Evolutionary conservation across 768 basidiomycete species (phyloP).

Genomic region (Lactarius evosmus): DNA sequence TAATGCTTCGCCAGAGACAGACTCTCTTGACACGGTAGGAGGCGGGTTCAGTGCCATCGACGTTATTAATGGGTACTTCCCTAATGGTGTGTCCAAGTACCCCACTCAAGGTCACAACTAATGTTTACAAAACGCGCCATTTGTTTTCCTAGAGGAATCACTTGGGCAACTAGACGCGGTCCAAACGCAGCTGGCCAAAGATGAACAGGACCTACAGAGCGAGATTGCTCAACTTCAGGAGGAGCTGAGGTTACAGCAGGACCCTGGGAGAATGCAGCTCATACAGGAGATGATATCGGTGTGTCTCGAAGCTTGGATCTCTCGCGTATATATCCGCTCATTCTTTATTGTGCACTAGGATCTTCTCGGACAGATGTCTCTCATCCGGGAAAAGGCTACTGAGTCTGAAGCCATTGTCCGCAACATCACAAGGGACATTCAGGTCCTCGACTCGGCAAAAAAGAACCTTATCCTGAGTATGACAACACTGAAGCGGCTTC

Average conservation of each 20-base stretch:
- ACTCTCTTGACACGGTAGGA: constrained; percentile 57
- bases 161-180: constrained; percentile 69
- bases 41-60: constrained; percentile 55
- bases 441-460: constrained; percentile 90
- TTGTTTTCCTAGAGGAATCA: constrained; percentile 58
- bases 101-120: background rate
- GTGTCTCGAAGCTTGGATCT: constrained; percentile 28
- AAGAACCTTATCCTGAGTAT: constrained; percentile 87
- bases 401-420: constrained; percentile 96
- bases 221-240: constrained; percentile 69
- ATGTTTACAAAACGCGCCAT: constrained; percentile 2
- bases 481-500: constrained; percentile 84
- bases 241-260: constrained; percentile 72
- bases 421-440: constrained; percentile 95
- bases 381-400: constrained; percentile 93
- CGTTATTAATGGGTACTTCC: constrained; percentile 66
- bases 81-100: constrained; percentile 57
- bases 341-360: constrained; percentile 50
- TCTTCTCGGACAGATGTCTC: constrained; percentile 90
- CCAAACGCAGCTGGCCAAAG: constrained; percentile 62
- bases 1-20: constrained; percentile 42
- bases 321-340: background rate
- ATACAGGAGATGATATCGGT: constrained; percentile 98
- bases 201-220: constrained; percentile 63
- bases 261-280: constrained; percentile 82